Evolutionary conservation across 139 green algal genomes (phyloP).

Genomic region (Chlorella sorokiniana): DNA sequence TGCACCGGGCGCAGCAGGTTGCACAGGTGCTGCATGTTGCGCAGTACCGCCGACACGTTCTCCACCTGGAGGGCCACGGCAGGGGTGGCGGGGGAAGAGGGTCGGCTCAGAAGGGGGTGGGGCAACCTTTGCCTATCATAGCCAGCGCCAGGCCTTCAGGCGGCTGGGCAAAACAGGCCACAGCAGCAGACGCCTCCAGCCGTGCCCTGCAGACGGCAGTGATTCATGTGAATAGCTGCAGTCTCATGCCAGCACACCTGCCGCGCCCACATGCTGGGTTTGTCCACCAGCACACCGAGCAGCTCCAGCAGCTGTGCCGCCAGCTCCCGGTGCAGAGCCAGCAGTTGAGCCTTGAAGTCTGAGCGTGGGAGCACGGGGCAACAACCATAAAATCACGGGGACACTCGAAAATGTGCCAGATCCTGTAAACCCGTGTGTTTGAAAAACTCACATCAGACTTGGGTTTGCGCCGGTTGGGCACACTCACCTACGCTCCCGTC

Average conservation of each 20-base stretch:
- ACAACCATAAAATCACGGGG: too few relatives aligned
- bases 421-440: too few relatives aligned
- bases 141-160: too few relatives aligned
- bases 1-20: constrained; percentile 69
- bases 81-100: neutral
- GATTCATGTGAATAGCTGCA: too few relatives aligned
- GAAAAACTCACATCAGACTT: too few relatives aligned
- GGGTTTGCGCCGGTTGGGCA: neutral
- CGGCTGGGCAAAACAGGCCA: too few relatives aligned
- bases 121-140: too few relatives aligned
- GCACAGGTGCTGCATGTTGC: constrained; percentile 71
- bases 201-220: too few relatives aligned
- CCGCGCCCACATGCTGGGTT: constrained; percentile 51
- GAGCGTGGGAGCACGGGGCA: too few relatives aligned
- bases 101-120: too few relatives aligned
- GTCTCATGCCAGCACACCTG: constrained; percentile 46
- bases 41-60: constrained; percentile 55
- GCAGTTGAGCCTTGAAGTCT: constrained; percentile 62
- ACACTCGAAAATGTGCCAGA: too few relatives aligned
- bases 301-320: constrained; percentile 61
- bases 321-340: constrained; percentile 64
- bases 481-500: constrained; percentile 47
- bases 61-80: constrained; percentile 34
- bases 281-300: constrained; percentile 52
- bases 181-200: too few relatives aligned